Base-by-base conservation (phyloP, 2,329 filamentous ascomycete genomes). In the Curvularia sp. region DNA sequence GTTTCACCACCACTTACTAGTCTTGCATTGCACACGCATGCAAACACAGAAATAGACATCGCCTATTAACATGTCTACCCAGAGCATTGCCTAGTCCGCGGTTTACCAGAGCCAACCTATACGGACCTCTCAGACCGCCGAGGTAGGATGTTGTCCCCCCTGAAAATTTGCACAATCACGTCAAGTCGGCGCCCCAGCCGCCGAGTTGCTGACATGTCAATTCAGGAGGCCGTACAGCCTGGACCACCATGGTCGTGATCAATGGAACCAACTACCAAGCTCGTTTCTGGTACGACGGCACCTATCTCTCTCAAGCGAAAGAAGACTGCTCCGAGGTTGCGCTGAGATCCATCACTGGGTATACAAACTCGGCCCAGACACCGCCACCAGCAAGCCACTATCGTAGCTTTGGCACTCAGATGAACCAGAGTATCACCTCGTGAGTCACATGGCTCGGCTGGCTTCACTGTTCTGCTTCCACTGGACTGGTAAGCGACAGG, bases 51-150 rank as follows among this genome's bases (percentile, higher is more conserved):
- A 12, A 15, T 9, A 38, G 35, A 38, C 35, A 22, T 35, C 22
- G n/a, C 24, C 48, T 43, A 9, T 43, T 43, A 43, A 43, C 41
- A 43, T 9, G 13, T 26, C 22, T 8, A 12, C 48, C 35, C 69
- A 78, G 76, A 75, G 7, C 68, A 77, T 50, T 78, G 76, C 55
- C 62, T 60, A 22, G 65, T 58, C 15, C 56, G 63, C 18, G 49
- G 63, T n/a, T 52, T 73, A 8, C 65, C 65, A 26, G 70, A 73
- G 12, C 71, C 74, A 5, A 59, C 61, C 9, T 77, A 66, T 48
- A 74, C 76, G 52, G 74, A 76, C 31, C 65, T 77, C 3, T 77
- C 75, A 53, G 76, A 78, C 58, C 74, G 75, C 51, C 63, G 76
- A 63, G 76, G 76, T 77, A 64, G 53, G 65, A 20, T 26, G 43